Conservation (phyloP, 768 basidiomycete genomes). For the Naganishia onofrii region DNA sequence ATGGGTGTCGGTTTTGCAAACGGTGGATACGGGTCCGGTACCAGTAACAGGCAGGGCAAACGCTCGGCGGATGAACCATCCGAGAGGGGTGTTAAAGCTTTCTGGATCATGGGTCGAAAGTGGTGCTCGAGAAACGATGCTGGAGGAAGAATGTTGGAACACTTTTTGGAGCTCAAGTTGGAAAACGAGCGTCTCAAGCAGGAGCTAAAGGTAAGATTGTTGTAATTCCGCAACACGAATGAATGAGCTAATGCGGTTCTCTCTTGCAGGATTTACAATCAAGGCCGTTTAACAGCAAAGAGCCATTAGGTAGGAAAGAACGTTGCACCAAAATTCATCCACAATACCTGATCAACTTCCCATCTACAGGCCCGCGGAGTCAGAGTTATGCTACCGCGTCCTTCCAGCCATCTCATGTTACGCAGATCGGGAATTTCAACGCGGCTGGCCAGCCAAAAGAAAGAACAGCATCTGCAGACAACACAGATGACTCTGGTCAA, state of each 20-base stretch:
- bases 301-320: conserved; percentile 1
- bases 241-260: not conserved
- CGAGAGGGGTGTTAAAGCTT: conserved; percentile 36
- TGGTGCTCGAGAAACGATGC: conserved; percentile 29
- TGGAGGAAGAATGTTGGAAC: conserved; percentile 50
- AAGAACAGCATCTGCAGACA: conserved; percentile 8
- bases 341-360: not conserved
- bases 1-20: conserved; percentile 28
- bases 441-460: conserved; percentile 22
- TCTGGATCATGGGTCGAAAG: conserved; percentile 51
- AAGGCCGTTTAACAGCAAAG: conserved; percentile 24
- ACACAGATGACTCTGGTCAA: conserved; percentile 9
- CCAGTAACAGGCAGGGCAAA: not conserved
- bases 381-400: conserved; percentile 20
- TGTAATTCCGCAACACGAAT: not conserved
- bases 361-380: not conserved
- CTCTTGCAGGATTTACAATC: conserved; percentile 25
- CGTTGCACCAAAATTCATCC: not conserved
- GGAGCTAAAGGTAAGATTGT: conserved; percentile 51
- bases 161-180: conserved; percentile 72
- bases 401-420: conserved; percentile 19
- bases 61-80: conserved; percentile 17
- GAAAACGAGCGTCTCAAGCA: conserved; percentile 79
- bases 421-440: conserved; percentile 20
- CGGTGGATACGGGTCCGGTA: conserved; percentile 4